phyloP scores from a whole-genome alignment of 1,284 basidiomycete species.

The Heterobasidion irregulare region DNA sequence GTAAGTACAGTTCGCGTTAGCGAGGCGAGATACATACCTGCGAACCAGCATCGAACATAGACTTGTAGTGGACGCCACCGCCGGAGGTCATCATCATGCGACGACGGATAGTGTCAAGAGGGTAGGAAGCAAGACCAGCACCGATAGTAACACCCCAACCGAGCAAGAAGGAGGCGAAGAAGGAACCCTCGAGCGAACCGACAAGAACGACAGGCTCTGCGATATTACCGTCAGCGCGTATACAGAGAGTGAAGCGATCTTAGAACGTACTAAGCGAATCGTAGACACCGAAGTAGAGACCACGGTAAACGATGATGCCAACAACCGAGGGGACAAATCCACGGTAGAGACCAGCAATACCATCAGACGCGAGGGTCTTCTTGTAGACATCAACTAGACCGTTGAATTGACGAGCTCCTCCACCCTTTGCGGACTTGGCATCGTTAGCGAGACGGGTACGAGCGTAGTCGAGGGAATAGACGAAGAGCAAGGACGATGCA shows the following conservation, averaged over 20 bases:
- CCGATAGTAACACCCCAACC: constrained; percentile 94
- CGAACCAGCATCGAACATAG: constrained; percentile 80
- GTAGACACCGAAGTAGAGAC: constrained; percentile 93
- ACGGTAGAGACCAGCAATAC: constrained; percentile 89
- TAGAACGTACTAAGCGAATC: constrained; percentile 76
- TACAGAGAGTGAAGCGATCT: neutral
- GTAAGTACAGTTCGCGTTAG: neutral
- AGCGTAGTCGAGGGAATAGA: constrained; percentile 96
- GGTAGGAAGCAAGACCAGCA: constrained; percentile 94
- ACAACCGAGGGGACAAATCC: constrained; percentile 92
- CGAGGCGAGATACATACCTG: constrained; percentile 23
- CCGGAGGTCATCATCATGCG: constrained; percentile 96
- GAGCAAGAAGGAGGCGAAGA: constrained; percentile 86
- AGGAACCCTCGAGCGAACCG: constrained; percentile 82
- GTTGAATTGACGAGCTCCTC: constrained; percentile 92
- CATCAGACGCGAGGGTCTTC: constrained; percentile 88
- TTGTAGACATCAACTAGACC: constrained; percentile 91
- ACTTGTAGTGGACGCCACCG: constrained; percentile 77
- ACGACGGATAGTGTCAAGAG: constrained; percentile 93
- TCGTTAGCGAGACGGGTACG: constrained; percentile 98
- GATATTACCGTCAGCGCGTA: constrained; percentile 11
- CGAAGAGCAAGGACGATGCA: constrained; percentile 93
- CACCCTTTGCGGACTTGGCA: constrained; percentile 87
- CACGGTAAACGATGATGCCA: constrained; percentile 95
- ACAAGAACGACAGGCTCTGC: constrained; percentile 87